Evolutionary conservation across 2,329 filamentous ascomycete species (phyloP).

Genomic region (Cytospora chrysosperma): DNA sequence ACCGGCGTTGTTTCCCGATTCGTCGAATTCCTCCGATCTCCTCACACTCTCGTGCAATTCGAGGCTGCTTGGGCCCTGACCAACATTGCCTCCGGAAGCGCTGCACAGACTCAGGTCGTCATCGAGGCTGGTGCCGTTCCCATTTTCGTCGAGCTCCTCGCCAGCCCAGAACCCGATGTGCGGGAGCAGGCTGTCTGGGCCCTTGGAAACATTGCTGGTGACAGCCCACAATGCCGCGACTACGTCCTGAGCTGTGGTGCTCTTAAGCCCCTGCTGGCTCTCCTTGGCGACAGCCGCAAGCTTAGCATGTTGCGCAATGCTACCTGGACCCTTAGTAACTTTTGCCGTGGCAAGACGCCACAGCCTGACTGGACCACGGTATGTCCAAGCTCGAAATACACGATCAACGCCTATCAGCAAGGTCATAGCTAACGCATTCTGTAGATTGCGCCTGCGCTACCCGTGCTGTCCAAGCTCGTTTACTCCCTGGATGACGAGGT

Average conservation of each 20-base stretch:
- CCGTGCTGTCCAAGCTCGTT: slow-evolving; percentile 93
- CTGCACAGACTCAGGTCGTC: slow-evolving; percentile 96
- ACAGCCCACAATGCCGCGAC: slow-evolving; percentile 95
- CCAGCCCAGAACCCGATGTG: slow-evolving; percentile 95
- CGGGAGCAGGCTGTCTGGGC: slow-evolving; percentile 98
- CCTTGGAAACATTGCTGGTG: slow-evolving; percentile 96
- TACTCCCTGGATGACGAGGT: slow-evolving; percentile 99
- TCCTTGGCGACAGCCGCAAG: slow-evolving; percentile 96
- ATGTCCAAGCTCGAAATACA: slow-evolving; percentile 41
- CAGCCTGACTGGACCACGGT: slow-evolving; percentile 98
- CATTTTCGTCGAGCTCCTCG: slow-evolving; percentile 95
- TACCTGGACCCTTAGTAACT: slow-evolving; percentile 99
- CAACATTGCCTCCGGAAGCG: slow-evolving; percentile 97
- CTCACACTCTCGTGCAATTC: slow-evolving; percentile 97
- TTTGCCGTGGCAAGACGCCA: slow-evolving; percentile 98
- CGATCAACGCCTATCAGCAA: neutral
- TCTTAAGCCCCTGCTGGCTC: slow-evolving; percentile 81
- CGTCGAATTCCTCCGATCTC: slow-evolving; percentile 96
- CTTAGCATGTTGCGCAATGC: slow-evolving; percentile 98
- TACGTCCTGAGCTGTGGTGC: slow-evolving; percentile 92
- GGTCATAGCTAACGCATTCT: slow-evolving; percentile 21
- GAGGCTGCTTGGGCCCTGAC: slow-evolving; percentile 98
- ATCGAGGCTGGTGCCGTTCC: slow-evolving; percentile 97
- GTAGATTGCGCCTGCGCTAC: slow-evolving; percentile 90
- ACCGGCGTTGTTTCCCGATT: slow-evolving; percentile 96